phyloP scores from a whole-genome alignment of 495 filamentous ascomycete species.

The Paragyromitra xinjiangensis region DNA sequence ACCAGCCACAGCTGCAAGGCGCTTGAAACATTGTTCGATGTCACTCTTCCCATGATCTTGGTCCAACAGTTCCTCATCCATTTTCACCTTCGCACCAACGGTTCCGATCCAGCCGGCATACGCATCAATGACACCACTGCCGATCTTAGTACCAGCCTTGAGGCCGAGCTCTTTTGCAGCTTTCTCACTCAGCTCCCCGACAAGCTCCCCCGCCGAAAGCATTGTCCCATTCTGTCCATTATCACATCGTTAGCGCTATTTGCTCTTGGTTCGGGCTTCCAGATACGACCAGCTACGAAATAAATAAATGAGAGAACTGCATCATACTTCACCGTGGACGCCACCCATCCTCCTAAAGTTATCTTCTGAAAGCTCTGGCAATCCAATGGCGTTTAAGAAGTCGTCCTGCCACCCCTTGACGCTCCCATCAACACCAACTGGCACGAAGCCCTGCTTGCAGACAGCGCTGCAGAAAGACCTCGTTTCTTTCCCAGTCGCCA shows the following conservation, averaged over 20 bases:
- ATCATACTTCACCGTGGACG: conserved; percentile 88
- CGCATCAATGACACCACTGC: conserved; percentile 95
- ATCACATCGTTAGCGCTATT: conserved; percentile 25
- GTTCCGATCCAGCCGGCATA: conserved; percentile 99
- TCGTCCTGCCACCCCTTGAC: conserved; percentile 98
- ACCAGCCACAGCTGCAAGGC: conserved; percentile 93
- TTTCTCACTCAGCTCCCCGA: conserved; percentile 82
- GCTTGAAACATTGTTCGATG: conserved; percentile 87
- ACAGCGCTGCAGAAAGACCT: conserved; percentile 92
- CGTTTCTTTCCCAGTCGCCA: conserved; percentile 93
- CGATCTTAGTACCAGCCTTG: conserved; percentile 87
- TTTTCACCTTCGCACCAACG: conserved; percentile 90
- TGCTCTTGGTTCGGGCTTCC: neutral
- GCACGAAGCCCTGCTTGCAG: conserved; percentile 95
- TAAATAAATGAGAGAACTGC: conserved; percentile 57
- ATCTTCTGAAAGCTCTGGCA: conserved; percentile 81
- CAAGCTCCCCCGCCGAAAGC: conserved; percentile 86
- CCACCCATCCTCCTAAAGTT: conserved; percentile 92
- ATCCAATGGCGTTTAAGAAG: conserved; percentile 83
- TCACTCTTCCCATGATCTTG: conserved; percentile 73
- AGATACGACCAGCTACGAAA: neutral
- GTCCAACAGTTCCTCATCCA: conserved; percentile 70
- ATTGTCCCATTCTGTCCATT: conserved; percentile 81
- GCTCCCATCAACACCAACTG: conserved; percentile 93
- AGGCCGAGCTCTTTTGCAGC: conserved; percentile 85